Evolutionary conservation across 75 land plant genomes (phyloP).

Genomic region (Pinus albicaulis): DNA sequence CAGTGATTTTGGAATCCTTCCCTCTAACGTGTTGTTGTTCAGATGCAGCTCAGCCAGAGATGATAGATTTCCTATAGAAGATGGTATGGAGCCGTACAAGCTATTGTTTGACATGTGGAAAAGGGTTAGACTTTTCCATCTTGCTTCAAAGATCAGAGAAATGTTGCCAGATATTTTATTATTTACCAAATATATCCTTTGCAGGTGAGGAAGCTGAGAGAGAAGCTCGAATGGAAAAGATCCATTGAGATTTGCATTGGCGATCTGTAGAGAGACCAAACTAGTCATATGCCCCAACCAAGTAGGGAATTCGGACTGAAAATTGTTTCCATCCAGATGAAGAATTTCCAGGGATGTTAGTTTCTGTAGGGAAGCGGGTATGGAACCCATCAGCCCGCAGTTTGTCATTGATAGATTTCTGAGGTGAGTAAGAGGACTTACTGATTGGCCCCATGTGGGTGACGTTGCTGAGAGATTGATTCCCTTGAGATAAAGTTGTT

Average conservation of each 20-base stretch:
- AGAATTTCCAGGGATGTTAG: not conserved
- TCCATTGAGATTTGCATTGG: not conserved
- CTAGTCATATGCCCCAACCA: not conserved
- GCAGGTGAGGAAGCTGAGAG: not conserved
- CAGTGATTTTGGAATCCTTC: constrained; percentile 13
- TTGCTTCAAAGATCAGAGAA: no score
- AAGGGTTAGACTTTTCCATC: no score
- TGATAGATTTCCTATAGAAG: not conserved
- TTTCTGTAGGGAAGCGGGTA: not conserved
- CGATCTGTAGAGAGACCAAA: not conserved
- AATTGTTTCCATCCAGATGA: not conserved
- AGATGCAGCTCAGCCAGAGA: not conserved
- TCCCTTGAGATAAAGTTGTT: not conserved
- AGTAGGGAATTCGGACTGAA: not conserved
- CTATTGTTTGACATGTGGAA: no score
- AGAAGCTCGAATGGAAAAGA: not conserved
- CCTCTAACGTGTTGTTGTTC: constrained; percentile 8
- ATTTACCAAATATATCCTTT: not conserved
- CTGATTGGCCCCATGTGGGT: not conserved
- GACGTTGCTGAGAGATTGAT: not conserved
- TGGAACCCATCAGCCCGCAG: not conserved
- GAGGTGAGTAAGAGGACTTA: not conserved
- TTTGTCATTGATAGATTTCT: not conserved
- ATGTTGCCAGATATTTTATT: not conserved
- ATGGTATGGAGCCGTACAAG: not conserved